Evolutionary conservation across 2,329 filamentous ascomycete species (phyloP).

Genomic region (Colletotrichum shisoi): DNA sequence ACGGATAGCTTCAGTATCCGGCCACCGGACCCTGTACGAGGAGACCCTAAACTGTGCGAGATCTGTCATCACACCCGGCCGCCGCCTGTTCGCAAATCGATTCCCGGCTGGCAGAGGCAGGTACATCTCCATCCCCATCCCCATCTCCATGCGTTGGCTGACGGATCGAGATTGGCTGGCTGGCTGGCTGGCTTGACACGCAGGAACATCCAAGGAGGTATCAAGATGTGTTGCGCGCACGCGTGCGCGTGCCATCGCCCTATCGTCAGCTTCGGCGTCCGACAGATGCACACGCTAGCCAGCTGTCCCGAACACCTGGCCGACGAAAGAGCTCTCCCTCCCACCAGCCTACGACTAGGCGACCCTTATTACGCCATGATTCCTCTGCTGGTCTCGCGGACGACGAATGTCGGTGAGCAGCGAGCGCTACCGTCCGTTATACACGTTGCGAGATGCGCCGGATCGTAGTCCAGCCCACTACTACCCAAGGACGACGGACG

Average conservation of each 20-base stretch:
- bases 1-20: slow-evolving; percentile 33
- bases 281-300: slow-evolving; percentile 30
- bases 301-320: slow-evolving; percentile 23
- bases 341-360: slow-evolving; percentile 16
- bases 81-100: no score
- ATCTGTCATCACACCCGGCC: slow-evolving; percentile 11
- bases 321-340: slow-evolving; percentile 12
- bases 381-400: slow-evolving; percentile 20
- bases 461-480: slow-evolving; percentile 10
- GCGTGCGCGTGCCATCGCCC: not conserved
- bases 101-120: not conserved
- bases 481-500: not conserved
- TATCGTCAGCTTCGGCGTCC: slow-evolving; percentile 10
- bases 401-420: slow-evolving; percentile 28
- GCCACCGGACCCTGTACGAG: slow-evolving; percentile 32
- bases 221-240: not conserved
- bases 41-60: slow-evolving; percentile 13
- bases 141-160: not conserved
- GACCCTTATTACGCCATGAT: not conserved
- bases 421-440: slow-evolving; percentile 24
- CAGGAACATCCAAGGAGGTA: not conserved
- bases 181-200: not conserved
- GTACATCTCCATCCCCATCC: no score
- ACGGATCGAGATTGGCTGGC: not conserved
- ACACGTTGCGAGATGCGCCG: slow-evolving; percentile 26